Base-by-base conservation (phyloP, 345 rosid genomes). In the Cardamine occulta region DNA sequence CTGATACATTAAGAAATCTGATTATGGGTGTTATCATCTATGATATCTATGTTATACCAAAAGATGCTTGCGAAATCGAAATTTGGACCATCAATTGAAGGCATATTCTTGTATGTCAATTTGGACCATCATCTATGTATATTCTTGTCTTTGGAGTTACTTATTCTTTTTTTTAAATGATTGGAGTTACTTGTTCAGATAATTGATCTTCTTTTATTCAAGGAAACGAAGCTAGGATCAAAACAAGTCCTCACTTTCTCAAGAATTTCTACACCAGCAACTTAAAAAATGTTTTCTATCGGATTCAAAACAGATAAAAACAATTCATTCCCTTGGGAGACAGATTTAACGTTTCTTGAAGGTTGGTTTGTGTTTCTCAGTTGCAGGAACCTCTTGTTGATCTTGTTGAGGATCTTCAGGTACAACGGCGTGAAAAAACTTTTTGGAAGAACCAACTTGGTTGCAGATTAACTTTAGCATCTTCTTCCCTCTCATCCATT, bases 401-500 rank as follows among this genome's bases (percentile, higher is more conserved):
- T 82, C 81, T 39, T 74, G 79, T 72, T 58, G 84, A 63, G 87
- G 89, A 47, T 89, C 94, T 40, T 92, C 97, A 21, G 96, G 88
- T 32, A 90, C 81, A 64, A 89, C 75, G 51, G 83, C 66, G 81
- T 88, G 92, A 49, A 85, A 77, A 80, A 95, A 90, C 83, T 88
- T 92, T 83, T 92, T 95, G 77, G 47, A 81, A 68, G 88, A 82
- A n/a, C 98, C 97, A 37, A 89, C 91, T 4, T 81, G 89, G 83
- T 79, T 85, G 85, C 99, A 92, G 53, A 88, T 58, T 70, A 92
- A 77, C 89, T 89, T 92, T 40, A 95, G 86, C 96, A 88, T 83
- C 79, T 84, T 85, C 81, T 87, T 86, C 15, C 99, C 99, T 78
- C 93, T 83, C 98, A 92, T 95, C 99, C 99, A 95, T 83, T 95